Conservation (phyloP, 805 yeast species). For the Debaryomyces castellii region DNA sequence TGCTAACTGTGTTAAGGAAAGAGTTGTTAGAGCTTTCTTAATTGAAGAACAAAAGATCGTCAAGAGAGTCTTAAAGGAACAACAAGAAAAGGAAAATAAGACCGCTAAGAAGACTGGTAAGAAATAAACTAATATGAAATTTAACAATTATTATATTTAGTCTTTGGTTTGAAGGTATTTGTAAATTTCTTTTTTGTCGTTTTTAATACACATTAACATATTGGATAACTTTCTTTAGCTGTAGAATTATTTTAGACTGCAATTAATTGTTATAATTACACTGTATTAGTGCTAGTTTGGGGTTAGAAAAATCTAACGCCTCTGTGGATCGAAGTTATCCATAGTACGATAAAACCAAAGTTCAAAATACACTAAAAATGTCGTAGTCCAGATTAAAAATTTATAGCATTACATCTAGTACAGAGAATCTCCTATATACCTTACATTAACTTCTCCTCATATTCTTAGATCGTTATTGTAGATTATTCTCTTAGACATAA, state of each 20-base stretch:
- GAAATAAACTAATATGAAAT: conserved; percentile 5
- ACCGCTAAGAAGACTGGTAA: conserved; percentile 19
- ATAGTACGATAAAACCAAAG: too few species aligned
- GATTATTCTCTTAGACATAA: too few species aligned
- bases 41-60: conserved; percentile 99
- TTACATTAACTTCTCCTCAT: too few species aligned
- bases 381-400: too few species aligned
- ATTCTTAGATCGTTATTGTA: too few species aligned
- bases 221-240: not conserved
- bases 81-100: conserved; percentile 82
- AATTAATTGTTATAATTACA: too few species aligned
- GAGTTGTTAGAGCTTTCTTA: conserved; percentile 99
- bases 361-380: too few species aligned
- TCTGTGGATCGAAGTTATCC: too few species aligned
- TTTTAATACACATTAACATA: conserved; percentile 4
- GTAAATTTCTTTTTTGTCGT: conserved; percentile 4
- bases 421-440: too few species aligned
- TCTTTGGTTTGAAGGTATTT: conserved; percentile 3
- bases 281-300: too few species aligned
- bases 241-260: not conserved
- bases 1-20: conserved; percentile 98
- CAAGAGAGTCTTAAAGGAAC: conserved; percentile 98
- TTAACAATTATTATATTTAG: conserved; percentile 4
- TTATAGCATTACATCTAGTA: too few species aligned
- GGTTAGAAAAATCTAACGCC: too few species aligned